Evolutionary conservation across 2,329 filamentous ascomycete genomes (phyloP).

Genomic region (Hypoxylon sp.): DNA sequence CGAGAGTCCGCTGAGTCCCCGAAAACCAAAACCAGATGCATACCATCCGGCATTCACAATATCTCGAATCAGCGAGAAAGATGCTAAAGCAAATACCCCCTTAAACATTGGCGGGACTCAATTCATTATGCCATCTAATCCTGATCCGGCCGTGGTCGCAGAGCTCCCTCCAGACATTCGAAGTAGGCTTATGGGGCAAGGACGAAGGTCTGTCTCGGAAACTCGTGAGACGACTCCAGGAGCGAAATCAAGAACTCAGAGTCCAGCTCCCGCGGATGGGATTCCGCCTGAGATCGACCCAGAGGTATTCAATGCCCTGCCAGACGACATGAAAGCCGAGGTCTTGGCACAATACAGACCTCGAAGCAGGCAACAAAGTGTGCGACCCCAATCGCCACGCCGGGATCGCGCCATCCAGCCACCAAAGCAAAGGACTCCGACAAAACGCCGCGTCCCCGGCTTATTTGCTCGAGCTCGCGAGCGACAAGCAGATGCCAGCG

Average conservation of each 20-base stretch:
- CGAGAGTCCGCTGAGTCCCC: slow-evolving; percentile 68
- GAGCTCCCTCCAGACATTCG: slow-evolving; percentile 89
- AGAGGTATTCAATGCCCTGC: slow-evolving; percentile 85
- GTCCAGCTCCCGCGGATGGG: slow-evolving; percentile 54
- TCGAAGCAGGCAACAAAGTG: slow-evolving; percentile 55
- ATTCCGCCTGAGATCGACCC: slow-evolving; percentile 86
- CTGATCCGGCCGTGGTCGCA: slow-evolving; percentile 84
- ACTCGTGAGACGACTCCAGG: slow-evolving; percentile 53
- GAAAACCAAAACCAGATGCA: slow-evolving; percentile 62
- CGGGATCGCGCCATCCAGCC: slow-evolving; percentile 68
- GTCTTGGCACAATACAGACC: slow-evolving; percentile 79
- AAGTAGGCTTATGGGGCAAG: slow-evolving; percentile 77
- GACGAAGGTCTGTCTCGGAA: slow-evolving; percentile 51
- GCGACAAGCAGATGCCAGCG: slow-evolving; percentile 67
- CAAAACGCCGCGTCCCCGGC: slow-evolving; percentile 72
- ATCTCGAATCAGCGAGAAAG: slow-evolving; percentile 63
- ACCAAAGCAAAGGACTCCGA: slow-evolving; percentile 72
- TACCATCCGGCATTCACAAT: slow-evolving; percentile 69
- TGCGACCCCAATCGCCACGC: slow-evolving; percentile 67
- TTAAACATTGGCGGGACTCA: slow-evolving; percentile 90
- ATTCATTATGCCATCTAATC: slow-evolving; percentile 88
- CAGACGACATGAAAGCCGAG: slow-evolving; percentile 88
- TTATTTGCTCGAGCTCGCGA: slow-evolving; percentile 63
- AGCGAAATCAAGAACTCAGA: slow-evolving; percentile 59
- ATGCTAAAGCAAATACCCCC: slow-evolving; percentile 73